These are phyloP conservation scores for Coccomyxa sp. DNA, from an alignment of 139 green algal genomes.

Conservation along the genomic window DNA sequence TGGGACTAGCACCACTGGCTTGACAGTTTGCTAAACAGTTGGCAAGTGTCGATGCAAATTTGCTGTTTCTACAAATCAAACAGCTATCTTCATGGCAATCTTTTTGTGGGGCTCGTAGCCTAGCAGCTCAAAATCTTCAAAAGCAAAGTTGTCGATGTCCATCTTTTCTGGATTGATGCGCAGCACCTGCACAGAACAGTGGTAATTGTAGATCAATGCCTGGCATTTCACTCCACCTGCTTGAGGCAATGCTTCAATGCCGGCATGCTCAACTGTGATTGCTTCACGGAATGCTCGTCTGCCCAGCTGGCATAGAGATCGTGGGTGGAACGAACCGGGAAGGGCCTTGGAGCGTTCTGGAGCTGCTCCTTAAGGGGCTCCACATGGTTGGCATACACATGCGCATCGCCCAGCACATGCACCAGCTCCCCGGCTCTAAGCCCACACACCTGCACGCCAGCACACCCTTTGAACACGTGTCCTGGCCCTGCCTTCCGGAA, in stretches of 20 bases:
- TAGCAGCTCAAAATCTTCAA: conserved; percentile 86
- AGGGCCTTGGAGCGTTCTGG: conserved; percentile 63
- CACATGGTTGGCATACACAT: conserved; percentile 98
- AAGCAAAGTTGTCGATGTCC: conserved; percentile 88
- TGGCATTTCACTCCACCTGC: not conserved
- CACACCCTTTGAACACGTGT: no score
- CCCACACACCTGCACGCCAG: conserved; percentile 64
- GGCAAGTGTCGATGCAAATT: no score
- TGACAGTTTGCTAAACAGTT: no score
- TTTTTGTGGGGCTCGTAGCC: conserved; percentile 90
- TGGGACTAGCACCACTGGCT: no score
- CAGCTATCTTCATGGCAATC: conserved; percentile 97
- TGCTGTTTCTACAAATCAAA: conserved; percentile 50
- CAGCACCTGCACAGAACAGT: conserved; percentile 46
- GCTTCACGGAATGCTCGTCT: not conserved
- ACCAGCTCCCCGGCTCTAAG: conserved; percentile 91
- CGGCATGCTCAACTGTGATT: not conserved
- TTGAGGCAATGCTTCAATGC: not conserved
- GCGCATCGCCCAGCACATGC: conserved; percentile 91
- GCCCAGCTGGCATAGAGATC: not conserved
- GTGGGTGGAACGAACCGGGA: conserved; percentile 51
- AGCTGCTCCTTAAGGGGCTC: conserved; percentile 95
- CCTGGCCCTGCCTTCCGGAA: no score
- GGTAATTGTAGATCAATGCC: not conserved
- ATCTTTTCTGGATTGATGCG: conserved; percentile 80